These are phyloP conservation scores for Fusarium oxysporum DNA, from an alignment of 2,329 filamentous ascomycete species.

Conservation along the genomic window DNA sequence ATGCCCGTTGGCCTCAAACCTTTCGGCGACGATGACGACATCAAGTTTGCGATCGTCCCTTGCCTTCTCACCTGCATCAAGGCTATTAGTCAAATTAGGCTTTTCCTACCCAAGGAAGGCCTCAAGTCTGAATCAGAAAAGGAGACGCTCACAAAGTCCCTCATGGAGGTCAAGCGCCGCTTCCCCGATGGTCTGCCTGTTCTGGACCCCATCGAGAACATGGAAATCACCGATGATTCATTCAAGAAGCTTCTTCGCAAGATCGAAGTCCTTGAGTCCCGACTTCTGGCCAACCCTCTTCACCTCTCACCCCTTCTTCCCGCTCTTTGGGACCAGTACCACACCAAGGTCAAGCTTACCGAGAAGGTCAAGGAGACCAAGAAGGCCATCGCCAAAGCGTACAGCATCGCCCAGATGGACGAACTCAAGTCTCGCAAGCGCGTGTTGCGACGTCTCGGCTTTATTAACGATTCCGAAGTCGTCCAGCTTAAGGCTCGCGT, in stretches of 20 bases:
- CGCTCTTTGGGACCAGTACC: constrained; percentile 88
- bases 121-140: constrained; percentile 74
- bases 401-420: constrained; percentile 92
- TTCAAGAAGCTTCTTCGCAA: constrained; percentile 95
- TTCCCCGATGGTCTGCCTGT: constrained; percentile 93
- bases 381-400: constrained; percentile 85
- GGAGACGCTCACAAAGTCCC: constrained; percentile 72
- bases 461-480: constrained; percentile 95
- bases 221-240: constrained; percentile 90
- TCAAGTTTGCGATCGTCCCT: constrained; percentile 67
- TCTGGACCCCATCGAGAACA: constrained; percentile 94
- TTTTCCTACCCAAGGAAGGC: constrained; percentile 82
- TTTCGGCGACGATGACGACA: constrained; percentile 45
- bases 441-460: constrained; percentile 90
- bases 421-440: constrained; percentile 97
- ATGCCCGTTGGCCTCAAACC: constrained; percentile 71
- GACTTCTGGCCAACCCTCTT: constrained; percentile 87
- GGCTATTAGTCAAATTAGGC: constrained; percentile 82
- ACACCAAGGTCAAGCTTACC: constrained; percentile 78
- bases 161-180: constrained; percentile 84
- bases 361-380: constrained; percentile 89
- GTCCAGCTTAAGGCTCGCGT: constrained; percentile 97
- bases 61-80: constrained; percentile 88
- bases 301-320: constrained; percentile 89
- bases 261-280: constrained; percentile 95